A percentile compares a stretch with the other conserved stretches of the same genome.
phyloP scores from a whole-genome alignment of 192 early-diverging fungal genomes.

The Rhizophlyctis rosea region DNA sequence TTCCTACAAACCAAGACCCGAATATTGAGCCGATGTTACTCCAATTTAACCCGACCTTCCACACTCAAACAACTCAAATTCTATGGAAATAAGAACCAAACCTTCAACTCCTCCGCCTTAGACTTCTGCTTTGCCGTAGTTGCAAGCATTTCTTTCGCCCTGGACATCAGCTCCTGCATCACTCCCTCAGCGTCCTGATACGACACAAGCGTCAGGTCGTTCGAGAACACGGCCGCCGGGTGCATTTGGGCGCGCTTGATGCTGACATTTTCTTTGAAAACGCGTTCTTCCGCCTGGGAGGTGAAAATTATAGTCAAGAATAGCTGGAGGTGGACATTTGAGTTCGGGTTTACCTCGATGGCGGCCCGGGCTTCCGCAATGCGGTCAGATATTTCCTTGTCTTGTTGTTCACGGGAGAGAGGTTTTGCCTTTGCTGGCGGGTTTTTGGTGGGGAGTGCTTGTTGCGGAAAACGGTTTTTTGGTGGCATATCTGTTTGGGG shows the following conservation, averaged over 20 bases:
- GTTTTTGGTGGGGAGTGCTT: neutral
- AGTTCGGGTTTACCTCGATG: neutral
- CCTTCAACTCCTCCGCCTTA: conserved; percentile 24
- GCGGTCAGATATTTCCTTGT: neutral
- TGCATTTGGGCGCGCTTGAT: conserved; percentile 27
- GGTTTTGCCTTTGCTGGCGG: neutral
- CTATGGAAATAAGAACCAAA: neutral
- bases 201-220: conserved; percentile 10
- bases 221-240: conserved; percentile 26
- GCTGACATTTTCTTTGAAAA: conserved; percentile 18
- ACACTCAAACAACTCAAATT: neutral
- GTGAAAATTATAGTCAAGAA: neutral
- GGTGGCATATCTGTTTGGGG: no score
- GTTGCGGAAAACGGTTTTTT: neutral
- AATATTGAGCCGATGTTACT: no score
- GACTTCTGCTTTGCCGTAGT: conserved; percentile 10
- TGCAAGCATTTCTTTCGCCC: conserved; percentile 24
- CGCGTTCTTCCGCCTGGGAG: conserved; percentile 16
- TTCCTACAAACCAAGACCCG: conserved; percentile 10
- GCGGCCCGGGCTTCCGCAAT: conserved; percentile 2
- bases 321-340: neutral
- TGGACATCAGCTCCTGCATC: conserved; percentile 18
- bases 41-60: neutral
- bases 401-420: neutral
- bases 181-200: conserved; percentile 14